Conservation (phyloP, 2,329 filamentous ascomycete species). For the Periconia digitata region DNA sequence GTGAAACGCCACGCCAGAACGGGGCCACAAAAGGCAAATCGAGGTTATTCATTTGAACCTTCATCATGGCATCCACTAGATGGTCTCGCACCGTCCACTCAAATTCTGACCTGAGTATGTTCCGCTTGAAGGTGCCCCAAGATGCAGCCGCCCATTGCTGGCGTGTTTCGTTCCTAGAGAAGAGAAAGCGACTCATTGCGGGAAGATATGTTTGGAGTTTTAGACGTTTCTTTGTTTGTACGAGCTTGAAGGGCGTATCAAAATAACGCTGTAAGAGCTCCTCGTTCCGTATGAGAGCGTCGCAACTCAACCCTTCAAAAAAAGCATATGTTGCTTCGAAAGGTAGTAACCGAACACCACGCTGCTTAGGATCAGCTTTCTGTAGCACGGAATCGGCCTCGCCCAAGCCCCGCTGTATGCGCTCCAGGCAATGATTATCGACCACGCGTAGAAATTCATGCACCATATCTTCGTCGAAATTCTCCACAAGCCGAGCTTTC, state of each 20-base stretch:
- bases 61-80: conserved; percentile 66
- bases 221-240: conserved; percentile 77
- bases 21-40: conserved; percentile 60
- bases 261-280: conserved; percentile 62
- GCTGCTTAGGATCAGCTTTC: conserved; percentile 52
- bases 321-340: conserved; percentile 72
- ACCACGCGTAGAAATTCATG: conserved; percentile 46
- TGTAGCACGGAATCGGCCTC: conserved; percentile 44
- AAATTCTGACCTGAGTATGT: conserved; percentile 73
- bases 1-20: conserved; percentile 77
- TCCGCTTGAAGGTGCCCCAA: conserved; percentile 66
- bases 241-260: conserved; percentile 77
- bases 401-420: conserved; percentile 48
- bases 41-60: conserved; percentile 59
- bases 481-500: conserved; percentile 43
- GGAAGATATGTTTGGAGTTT: conserved; percentile 76
- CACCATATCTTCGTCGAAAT: conserved; percentile 50
- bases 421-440: conserved; percentile 48
- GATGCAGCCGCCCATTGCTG: conserved; percentile 68
- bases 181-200: conserved; percentile 82
- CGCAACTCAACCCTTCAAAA: conserved; percentile 85
- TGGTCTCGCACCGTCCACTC: conserved; percentile 83
- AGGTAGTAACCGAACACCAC: conserved; percentile 54
- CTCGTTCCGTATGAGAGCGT: conserved; percentile 68
- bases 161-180: conserved; percentile 67